These are phyloP conservation scores for Exophiala viscosa DNA, from an alignment of 2,329 filamentous ascomycete genomes.

Conservation along the genomic window DNA sequence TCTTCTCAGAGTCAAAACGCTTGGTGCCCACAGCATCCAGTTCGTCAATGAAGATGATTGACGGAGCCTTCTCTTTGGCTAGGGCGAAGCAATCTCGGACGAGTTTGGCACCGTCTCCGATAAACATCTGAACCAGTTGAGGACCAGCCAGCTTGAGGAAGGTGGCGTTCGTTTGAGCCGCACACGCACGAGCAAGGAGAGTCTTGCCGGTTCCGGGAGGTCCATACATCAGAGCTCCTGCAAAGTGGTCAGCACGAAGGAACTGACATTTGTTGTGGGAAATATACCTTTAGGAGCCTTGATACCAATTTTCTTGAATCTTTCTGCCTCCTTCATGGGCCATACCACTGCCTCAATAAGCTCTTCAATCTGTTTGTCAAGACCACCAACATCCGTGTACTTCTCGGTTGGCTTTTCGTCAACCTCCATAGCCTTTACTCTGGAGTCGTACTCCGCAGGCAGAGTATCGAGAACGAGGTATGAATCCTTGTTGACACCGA, in stretches of 20 bases:
- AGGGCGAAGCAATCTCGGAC: constrained; percentile 96
- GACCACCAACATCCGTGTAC: constrained; percentile 93
- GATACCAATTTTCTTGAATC: constrained; percentile 99
- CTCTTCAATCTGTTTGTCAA: constrained; percentile 99
- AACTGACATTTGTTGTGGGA: constrained; percentile 4
- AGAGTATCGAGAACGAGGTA: constrained; percentile 96
- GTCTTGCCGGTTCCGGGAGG: constrained; percentile 50
- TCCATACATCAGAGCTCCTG: constrained; percentile 93
- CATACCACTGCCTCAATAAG: constrained; percentile 97
- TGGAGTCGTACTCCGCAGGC: constrained; percentile 95
- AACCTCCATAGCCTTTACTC: constrained; percentile 99
- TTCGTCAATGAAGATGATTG: constrained; percentile 99
- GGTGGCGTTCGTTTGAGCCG: constrained; percentile 95
- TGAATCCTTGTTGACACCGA: constrained; percentile 98
- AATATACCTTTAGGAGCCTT: constrained; percentile 91
- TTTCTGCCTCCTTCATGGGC: constrained; percentile 99
- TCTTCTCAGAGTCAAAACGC: constrained; percentile 98
- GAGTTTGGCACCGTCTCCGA: constrained; percentile 95
- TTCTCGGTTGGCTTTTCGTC: constrained; percentile 99
- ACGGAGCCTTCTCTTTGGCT: constrained; percentile 96
- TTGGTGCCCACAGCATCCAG: constrained; percentile 97
- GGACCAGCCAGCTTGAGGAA: constrained; percentile 98
- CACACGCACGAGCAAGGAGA: constrained; percentile 82
- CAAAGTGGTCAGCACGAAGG: constrained; percentile 16
- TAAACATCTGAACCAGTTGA: constrained; percentile 99